Evolutionary conservation across 371 early-diverging fungal species (phyloP).

Genomic region (Apophysomyces elegans): DNA sequence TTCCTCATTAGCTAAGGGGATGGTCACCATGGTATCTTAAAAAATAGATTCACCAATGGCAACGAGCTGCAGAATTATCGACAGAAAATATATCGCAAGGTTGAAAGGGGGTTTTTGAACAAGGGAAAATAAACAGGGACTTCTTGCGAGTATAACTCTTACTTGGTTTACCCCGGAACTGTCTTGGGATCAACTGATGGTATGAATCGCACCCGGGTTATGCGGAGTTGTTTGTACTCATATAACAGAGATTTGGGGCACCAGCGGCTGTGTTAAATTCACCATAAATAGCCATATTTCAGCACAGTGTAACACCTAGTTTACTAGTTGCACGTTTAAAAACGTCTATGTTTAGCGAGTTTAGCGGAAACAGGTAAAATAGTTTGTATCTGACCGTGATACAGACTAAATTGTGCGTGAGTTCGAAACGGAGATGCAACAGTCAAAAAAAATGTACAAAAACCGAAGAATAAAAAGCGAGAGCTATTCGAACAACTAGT

Average conservation of each 20-base stretch:
- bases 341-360: slow-evolving; percentile 1
- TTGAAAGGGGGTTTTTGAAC: too few relatives aligned
- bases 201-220: slow-evolving; percentile 6
- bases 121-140: too few relatives aligned
- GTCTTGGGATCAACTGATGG: too few relatives aligned
- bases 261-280: slow-evolving; percentile 11
- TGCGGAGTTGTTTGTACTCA: background rate
- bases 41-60: too few relatives aligned
- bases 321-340: background rate
- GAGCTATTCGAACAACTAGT: background rate
- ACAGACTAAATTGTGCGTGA: slow-evolving; percentile 2
- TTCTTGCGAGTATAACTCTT: too few relatives aligned
- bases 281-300: slow-evolving; percentile 8
- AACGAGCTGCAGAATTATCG: too few relatives aligned
- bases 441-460: slow-evolving; percentile 1
- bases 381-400: background rate
- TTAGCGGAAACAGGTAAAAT: slow-evolving; percentile 5
- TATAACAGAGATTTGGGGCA: background rate
- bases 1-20: too few relatives aligned
- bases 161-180: too few relatives aligned
- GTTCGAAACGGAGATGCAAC: slow-evolving; percentile 5
- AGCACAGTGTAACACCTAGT: slow-evolving; percentile 6
- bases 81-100: too few relatives aligned
- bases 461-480: background rate
- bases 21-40: too few relatives aligned